Base-by-base conservation (phyloP, 164 flowering plant species). In the Macadamia tetraphylla region DNA sequence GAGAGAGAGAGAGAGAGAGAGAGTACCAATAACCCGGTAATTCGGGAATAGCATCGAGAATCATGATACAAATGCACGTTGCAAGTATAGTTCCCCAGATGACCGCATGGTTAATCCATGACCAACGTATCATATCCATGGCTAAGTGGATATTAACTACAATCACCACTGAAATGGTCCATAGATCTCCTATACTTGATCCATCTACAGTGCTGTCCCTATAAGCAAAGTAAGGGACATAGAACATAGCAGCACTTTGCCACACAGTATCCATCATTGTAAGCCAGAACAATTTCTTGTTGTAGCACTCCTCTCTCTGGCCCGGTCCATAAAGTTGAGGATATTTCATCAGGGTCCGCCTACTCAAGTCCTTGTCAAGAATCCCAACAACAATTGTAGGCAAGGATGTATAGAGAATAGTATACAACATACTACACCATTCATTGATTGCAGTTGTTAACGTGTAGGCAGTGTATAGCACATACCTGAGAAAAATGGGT, bases 301-400 rank as follows among this genome's bases (percentile, higher is more conserved):
- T 88, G 81, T 90, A 95, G 73, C 81, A 51, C 67, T 92, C 99
- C 53, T 81, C 71, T 68, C 92, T 85, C 23, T 88, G 98, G 30
- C 99, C 99, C 46, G 93, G 78, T 44, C 91, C 90, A 74, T 95
- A 95, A 13, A 95, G 93, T 72, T 81, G 88, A 60, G 99, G 98
- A 76, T 80, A 65, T 62, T 74, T 79, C n/a, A 90, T 75, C 72
- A 95, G 86, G 56, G 92, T 87, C 43, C 72, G 83, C 71, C 88
- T 78, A 69, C 94, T 80, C 69, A 95, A 81, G 76, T 92, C 94
- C 74, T 92, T 95, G 82, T 95, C 99, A 44, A 92, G 89, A 78
- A 86, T 78, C 12, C 84, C 98, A 51, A 95, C 88, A 65, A 90
- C 74, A 43, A 95, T 85, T 1, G 99, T 95, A 5, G 99, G 98